These are phyloP conservation scores for Populus pruinosa DNA, from an alignment of 345 rosid genomes.

Conservation along the genomic window DNA sequence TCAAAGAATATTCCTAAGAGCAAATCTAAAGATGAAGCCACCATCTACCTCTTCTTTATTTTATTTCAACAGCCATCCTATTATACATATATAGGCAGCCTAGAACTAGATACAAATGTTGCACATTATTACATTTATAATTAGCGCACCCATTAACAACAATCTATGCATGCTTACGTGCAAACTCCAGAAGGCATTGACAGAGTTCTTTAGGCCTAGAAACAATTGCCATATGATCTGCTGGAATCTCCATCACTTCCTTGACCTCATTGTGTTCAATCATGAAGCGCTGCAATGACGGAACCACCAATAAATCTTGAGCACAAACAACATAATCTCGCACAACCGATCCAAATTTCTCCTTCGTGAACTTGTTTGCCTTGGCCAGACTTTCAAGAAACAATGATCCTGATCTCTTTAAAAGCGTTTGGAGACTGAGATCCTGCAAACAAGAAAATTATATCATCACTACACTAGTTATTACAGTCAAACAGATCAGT, in stretches of 20 bases:
- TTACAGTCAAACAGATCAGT: background rate
- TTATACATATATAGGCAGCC: too few relatives aligned
- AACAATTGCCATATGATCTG: constrained; percentile 24
- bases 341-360: constrained; percentile 23
- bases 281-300: constrained; percentile 34
- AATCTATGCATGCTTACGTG: background rate
- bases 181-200: constrained; percentile 14
- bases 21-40: too few relatives aligned
- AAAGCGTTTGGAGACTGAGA: background rate
- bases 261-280: constrained; percentile 19
- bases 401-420: constrained; percentile 6
- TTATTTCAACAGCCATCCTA: too few relatives aligned
- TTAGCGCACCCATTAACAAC: too few relatives aligned
- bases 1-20: too few relatives aligned
- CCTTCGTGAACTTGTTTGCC: constrained; percentile 9
- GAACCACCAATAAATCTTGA: constrained; percentile 4
- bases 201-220: constrained; percentile 15
- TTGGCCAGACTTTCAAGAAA: background rate
- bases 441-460: background rate
- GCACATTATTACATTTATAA: too few relatives aligned
- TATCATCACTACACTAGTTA: too few relatives aligned
- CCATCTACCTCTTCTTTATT: too few relatives aligned
- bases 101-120: too few relatives aligned
- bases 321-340: constrained; percentile 25
- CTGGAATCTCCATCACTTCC: constrained; percentile 22